phyloP scores from a whole-genome alignment of 2,329 filamentous ascomycete species.

The Ambrosiella beaveri region DNA sequence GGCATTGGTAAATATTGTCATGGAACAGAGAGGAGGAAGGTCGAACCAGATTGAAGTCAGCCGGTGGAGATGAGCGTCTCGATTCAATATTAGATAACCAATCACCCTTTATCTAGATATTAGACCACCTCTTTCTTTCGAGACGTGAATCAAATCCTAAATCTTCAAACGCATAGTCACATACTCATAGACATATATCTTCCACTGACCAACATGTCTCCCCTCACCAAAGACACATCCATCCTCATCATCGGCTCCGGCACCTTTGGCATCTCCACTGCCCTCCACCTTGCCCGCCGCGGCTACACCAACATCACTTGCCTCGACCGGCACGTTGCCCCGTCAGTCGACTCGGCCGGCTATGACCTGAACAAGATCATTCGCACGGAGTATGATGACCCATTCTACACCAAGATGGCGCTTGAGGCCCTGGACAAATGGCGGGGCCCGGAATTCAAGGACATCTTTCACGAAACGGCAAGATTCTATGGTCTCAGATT shows the following conservation, averaged over 20 bases:
- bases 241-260: constrained; percentile 15
- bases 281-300: constrained; percentile 18
- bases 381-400: constrained; percentile 21
- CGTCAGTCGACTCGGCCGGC: constrained; percentile 13
- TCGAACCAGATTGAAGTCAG: background rate
- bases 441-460: constrained; percentile 11
- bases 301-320: constrained; percentile 14
- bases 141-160: too few species aligned
- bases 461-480: constrained; percentile 14
- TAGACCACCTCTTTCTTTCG: too few species aligned
- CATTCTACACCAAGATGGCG: constrained; percentile 18
- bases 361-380: constrained; percentile 24
- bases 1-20: too few species aligned
- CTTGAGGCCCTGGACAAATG: constrained; percentile 15
- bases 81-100: background rate
- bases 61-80: background rate
- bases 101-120: background rate
- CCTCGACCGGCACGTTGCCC: constrained; percentile 12
- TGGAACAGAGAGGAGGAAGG: background rate
- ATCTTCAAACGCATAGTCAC: too few species aligned
- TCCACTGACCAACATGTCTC: background rate
- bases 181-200: background rate
- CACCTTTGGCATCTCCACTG: constrained; percentile 22
- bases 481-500: background rate
- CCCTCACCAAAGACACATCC: constrained; percentile 2